Evolutionary conservation across 2,329 filamentous ascomycete genomes (phyloP).

Genomic region (Thelonectria discophora): DNA sequence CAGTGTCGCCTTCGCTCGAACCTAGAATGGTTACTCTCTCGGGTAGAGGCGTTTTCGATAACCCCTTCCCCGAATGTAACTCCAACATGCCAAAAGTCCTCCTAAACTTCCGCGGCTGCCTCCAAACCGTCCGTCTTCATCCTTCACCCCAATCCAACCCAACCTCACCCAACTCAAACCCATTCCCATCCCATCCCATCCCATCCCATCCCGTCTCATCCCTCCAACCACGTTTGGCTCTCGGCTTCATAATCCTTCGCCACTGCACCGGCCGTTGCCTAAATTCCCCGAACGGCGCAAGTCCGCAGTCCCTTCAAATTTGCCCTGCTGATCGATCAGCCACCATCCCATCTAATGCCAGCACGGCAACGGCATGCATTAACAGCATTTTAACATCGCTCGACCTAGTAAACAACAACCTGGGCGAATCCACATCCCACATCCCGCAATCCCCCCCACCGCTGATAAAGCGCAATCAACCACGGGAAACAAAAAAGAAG

Average conservation of each 20-base stretch:
- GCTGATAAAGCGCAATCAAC: constrained; percentile 1
- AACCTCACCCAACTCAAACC: constrained; percentile 4
- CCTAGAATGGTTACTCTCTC: neutral
- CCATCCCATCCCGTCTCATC: constrained; percentile 3
- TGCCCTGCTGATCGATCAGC: constrained; percentile 9
- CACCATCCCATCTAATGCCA: constrained; percentile 13
- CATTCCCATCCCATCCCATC: constrained; percentile 1
- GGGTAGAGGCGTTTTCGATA: neutral
- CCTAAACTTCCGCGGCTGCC: constrained; percentile 2
- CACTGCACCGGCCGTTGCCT: neutral
- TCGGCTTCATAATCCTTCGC: constrained; percentile 2
- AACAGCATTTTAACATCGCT: neutral
- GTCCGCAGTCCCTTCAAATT: constrained; percentile 1
- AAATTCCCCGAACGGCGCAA: constrained; percentile 1
- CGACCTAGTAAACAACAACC: constrained; percentile 8
- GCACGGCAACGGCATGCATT: neutral
- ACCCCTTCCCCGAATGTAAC: constrained; percentile 1
- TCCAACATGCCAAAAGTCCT: neutral
- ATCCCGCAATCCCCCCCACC: constrained; percentile 18
- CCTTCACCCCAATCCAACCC: neutral
- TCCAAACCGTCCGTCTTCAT: neutral
- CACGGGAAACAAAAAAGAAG: constrained; percentile 1
- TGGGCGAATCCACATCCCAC: constrained; percentile 5
- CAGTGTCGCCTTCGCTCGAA: neutral
- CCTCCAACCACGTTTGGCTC: neutral